These are phyloP conservation scores for Mrakia frigida DNA, from an alignment of 768 basidiomycete species.

Conservation along the genomic window DNA sequence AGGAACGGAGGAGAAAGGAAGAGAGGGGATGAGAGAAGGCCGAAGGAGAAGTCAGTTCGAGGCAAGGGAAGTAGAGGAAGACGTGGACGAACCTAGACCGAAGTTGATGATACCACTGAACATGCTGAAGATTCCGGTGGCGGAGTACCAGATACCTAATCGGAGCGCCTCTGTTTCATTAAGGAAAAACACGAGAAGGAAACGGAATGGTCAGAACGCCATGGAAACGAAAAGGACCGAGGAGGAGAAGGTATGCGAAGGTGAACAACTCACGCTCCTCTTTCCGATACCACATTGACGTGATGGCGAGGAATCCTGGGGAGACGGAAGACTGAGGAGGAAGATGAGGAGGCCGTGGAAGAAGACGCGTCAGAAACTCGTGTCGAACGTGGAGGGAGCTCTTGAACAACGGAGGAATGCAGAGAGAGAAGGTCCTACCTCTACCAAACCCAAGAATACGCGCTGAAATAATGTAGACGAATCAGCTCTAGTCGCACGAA, in stretches of 20 bases:
- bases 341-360: neutral
- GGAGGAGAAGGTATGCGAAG: too few species aligned
- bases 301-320: conserved; percentile 46
- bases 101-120: conserved; percentile 46
- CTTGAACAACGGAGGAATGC: too few species aligned
- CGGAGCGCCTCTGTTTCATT: conserved; percentile 39
- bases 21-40: neutral
- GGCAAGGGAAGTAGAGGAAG: too few species aligned
- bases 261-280: conserved; percentile 37
- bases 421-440: conserved; percentile 32
- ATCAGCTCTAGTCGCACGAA: neutral
- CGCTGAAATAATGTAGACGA: conserved; percentile 27
- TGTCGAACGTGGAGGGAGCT: neutral
- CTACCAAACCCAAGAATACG: conserved; percentile 41
- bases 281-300: conserved; percentile 45
- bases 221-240: too few species aligned
- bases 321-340: conserved; percentile 38
- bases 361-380: neutral
- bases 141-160: conserved; percentile 41
- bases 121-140: conserved; percentile 42
- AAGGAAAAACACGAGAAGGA: neutral
- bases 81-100: conserved; percentile 38
- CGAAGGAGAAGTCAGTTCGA: neutral
- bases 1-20: neutral
- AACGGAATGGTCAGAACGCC: too few species aligned